Evolutionary conservation across 257 asterid genomes (phyloP).

Genomic region (Jacaranda copaia): DNA sequence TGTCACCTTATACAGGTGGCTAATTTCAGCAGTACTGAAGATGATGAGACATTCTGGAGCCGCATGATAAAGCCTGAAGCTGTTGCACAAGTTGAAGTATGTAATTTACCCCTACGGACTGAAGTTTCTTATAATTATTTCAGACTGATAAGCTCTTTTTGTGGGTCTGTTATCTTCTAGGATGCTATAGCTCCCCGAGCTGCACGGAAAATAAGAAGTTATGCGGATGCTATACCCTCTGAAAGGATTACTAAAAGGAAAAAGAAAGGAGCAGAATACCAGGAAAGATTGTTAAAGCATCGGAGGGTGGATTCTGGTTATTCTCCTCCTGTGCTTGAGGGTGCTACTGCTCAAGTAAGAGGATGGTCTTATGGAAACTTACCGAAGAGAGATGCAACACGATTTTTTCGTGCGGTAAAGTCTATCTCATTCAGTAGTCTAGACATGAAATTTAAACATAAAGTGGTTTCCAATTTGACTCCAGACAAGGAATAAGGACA

Average conservation of each 20-base stretch:
- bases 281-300: constrained; percentile 82
- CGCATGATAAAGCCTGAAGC: constrained; percentile 99
- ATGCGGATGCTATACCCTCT: constrained; percentile 81
- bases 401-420: constrained; percentile 89
- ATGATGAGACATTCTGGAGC: constrained; percentile 98
- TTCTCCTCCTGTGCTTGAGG: constrained; percentile 85
- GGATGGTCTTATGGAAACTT: constrained; percentile 97
- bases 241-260: constrained; percentile 78
- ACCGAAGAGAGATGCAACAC: constrained; percentile 95
- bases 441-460: constrained; percentile 9
- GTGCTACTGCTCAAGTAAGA: constrained; percentile 95
- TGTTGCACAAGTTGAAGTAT: constrained; percentile 80
- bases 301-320: constrained; percentile 77
- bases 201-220: constrained; percentile 90
- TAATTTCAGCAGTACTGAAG: constrained; percentile 91
- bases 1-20: constrained; percentile 73
- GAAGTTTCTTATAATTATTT: constrained; percentile 27
- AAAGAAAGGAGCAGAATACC: constrained; percentile 69
- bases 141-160: constrained; percentile 28
- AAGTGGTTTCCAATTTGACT: constrained; percentile 13
- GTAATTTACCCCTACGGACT: constrained; percentile 34
- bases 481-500: neutral
- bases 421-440: constrained; percentile 1
- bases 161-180: constrained; percentile 47
- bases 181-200: constrained; percentile 98